These are phyloP conservation scores for Magnaporthales sp. DNA, from an alignment of 2,329 filamentous ascomycete genomes.

Conservation along the genomic window DNA sequence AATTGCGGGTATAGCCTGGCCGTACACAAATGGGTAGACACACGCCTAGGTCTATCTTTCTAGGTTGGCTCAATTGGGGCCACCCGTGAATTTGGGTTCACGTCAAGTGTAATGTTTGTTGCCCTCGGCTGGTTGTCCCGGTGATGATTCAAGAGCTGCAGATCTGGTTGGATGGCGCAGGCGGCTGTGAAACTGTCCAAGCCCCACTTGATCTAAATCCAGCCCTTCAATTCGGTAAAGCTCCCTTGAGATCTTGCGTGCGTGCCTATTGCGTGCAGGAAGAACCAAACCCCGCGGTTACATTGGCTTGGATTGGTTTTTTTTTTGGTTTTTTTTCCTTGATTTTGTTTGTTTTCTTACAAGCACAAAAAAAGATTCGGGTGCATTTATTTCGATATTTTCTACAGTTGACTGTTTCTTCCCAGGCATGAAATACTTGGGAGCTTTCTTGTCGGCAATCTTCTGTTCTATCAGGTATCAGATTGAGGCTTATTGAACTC, in stretches of 20 bases:
- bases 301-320: background rate
- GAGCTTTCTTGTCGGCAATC: background rate
- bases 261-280: background rate
- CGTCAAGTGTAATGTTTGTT: background rate
- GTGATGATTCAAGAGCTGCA: background rate
- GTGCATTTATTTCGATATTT: background rate
- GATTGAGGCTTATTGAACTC: background rate
- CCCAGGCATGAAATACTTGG: too few species aligned
- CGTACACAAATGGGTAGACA: background rate
- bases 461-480: background rate
- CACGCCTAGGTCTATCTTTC: background rate
- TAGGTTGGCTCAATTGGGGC: background rate
- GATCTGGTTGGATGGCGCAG: background rate
- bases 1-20: background rate
- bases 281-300: background rate
- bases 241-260: background rate
- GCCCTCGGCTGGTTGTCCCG: background rate
- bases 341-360: background rate
- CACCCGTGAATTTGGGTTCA: background rate
- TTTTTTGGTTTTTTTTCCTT: background rate
- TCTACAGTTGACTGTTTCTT: too few species aligned
- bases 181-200: background rate
- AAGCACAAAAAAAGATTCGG: background rate
- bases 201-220: background rate
- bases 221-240: background rate